Evolutionary conservation across 116 monocot species (phyloP).

Genomic region (Dioscorea cayenensis): DNA sequence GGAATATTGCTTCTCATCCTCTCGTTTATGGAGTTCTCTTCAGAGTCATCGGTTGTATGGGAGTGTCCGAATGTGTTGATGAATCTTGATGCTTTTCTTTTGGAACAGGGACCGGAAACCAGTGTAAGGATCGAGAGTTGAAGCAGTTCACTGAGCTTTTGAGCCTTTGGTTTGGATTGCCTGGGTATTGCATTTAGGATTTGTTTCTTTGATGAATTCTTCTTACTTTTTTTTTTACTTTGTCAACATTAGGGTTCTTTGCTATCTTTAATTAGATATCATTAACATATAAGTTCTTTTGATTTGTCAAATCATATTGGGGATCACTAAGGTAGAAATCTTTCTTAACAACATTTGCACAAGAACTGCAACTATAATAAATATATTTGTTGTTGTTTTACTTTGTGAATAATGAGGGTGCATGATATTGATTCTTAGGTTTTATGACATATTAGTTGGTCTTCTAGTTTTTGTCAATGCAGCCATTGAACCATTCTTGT

Average conservation of each 20-base stretch:
- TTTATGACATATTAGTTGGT: not conserved
- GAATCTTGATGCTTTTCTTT: not conserved
- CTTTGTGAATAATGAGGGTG: not conserved
- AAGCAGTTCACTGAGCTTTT: slow-evolving; percentile 66
- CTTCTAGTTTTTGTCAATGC: not conserved
- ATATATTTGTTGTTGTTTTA: no score
- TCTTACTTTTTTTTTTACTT: not conserved
- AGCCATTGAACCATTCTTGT: not conserved
- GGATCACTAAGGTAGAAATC: no score
- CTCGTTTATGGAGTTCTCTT: not conserved
- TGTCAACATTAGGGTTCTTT: no score
- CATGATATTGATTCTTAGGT: not conserved
- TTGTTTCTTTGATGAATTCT: not conserved
- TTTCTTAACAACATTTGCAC: no score
- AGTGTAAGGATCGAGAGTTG: slow-evolving; percentile 62
- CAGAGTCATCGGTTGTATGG: not conserved
- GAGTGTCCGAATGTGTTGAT: not conserved
- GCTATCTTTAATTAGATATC: no score
- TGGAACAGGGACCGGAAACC: slow-evolving; percentile 71
- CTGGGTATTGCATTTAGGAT: slow-evolving; percentile 59
- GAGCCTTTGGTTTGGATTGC: slow-evolving; percentile 51
- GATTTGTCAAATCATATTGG: no score
- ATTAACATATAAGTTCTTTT: no score
- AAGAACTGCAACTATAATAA: no score
- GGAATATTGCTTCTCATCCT: slow-evolving; percentile 16